phyloP scores from a whole-genome alignment of 2,329 filamentous ascomycete species.

The Zymoseptoria brevis region DNA sequence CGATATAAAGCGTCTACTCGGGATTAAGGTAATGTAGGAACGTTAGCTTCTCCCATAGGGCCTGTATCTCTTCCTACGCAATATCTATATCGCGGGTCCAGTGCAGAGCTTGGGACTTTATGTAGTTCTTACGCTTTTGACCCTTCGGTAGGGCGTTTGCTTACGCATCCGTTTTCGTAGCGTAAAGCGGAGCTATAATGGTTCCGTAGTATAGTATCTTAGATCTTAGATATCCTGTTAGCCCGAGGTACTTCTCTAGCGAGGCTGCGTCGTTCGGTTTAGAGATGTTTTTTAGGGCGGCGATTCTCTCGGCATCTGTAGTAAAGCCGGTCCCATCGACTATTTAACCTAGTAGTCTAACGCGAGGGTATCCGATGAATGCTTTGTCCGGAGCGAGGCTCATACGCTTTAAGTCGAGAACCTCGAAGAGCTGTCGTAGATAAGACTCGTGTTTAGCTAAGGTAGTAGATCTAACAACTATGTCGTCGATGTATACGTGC shows the following conservation, averaged over 20 bases:
- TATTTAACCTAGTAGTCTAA: background rate
- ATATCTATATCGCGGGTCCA: background rate
- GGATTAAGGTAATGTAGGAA: background rate
- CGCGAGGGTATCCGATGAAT: background rate
- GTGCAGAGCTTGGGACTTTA: background rate
- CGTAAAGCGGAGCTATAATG: background rate
- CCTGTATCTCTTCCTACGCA: background rate
- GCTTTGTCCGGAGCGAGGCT: background rate
- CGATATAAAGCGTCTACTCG: background rate
- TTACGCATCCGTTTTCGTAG: background rate
- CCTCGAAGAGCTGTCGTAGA: background rate
- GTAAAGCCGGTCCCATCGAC: background rate
- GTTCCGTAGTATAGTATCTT: constrained; percentile 1
- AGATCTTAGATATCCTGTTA: background rate
- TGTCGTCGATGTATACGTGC: constrained; percentile 1
- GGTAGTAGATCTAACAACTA: background rate
- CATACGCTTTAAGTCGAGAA: background rate
- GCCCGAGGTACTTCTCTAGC: background rate
- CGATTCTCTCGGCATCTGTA: background rate
- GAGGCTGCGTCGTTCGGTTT: background rate
- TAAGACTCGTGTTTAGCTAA: background rate
- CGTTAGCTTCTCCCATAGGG: background rate
- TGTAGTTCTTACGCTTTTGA: background rate
- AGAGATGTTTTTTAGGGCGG: background rate
- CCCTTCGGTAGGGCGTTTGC: background rate